Base-by-base conservation (phyloP, 192 early-diverging fungal genomes). In the Endogone sp. region DNA sequence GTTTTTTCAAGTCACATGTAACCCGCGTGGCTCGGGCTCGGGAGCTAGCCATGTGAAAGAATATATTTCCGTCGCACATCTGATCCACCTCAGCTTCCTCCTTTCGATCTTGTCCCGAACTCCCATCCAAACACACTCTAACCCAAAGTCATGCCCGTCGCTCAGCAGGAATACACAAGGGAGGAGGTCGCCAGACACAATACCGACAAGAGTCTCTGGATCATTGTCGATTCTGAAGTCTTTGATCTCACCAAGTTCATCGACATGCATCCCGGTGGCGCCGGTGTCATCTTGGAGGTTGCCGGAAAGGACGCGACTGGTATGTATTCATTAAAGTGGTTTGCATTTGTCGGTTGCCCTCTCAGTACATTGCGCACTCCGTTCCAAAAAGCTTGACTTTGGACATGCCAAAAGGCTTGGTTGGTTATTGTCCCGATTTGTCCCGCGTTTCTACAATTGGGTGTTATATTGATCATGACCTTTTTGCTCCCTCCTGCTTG, bases 271-370 rank as follows among this genome's bases (percentile, higher is more conserved):
- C 87, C 85, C 24, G 87, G 85, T 71, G 87, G 87, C 54, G 76
- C 72, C 37, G 56, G 56, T 58, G 72, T 93, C 62, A 83, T 93
- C 30, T 71, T 93, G 23, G 88, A 91, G 72, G 84, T 89, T 58
- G 91, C 91, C 29, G 93, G 93, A 49, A 85, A 80, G 55, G 93
- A 95, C 73, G 93, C 93, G n/a, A 84, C 90, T 24, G 71, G 59
- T 60, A 28, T 26, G 59, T 60, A 22, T 26, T 10, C 24, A 21
- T 60, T 23, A 21, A 60, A 60, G 0, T 11, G 10, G 59, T 23
- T 23, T 60, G 27, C 59, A 60, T 23, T 21, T 60, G 59, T 49
- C 37, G 6, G 37, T 13, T 44, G 37, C 37, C 13, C 37, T 13
- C 13, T 4, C 37, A 13, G 9, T 6, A 49, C 16, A 11, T 16